These are phyloP conservation scores for Trametes punicea DNA, from an alignment of 768 basidiomycete species.

Conservation along the genomic window DNA sequence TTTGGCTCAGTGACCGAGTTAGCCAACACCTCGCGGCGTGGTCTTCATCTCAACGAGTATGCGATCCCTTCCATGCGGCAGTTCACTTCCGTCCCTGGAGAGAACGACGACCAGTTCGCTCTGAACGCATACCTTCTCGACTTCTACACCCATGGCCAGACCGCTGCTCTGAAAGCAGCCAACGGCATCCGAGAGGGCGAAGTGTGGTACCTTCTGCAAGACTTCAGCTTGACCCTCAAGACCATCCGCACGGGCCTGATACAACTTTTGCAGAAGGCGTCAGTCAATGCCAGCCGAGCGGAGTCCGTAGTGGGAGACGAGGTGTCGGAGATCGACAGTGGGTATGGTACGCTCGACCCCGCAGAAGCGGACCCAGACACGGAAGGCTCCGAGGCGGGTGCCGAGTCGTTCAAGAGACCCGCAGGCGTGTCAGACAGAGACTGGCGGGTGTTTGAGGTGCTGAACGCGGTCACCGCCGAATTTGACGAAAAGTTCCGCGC, in stretches of 20 bases:
- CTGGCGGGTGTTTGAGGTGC: conserved; percentile 54
- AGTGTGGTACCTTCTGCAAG: conserved; percentile 62
- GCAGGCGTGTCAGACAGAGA: conserved; percentile 42
- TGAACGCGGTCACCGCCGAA: conserved; percentile 41
- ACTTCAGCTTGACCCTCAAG: conserved; percentile 50
- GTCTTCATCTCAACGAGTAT: conserved; percentile 54
- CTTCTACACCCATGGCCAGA: conserved; percentile 66
- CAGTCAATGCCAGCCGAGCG: conserved; percentile 8
- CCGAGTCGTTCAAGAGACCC: conserved; percentile 32
- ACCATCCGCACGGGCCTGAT: conserved; percentile 49
- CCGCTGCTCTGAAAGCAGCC: conserved; percentile 41
- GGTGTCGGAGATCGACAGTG: conserved; percentile 32
- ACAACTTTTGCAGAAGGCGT: conserved; percentile 37
- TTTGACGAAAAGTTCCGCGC: conserved; percentile 58
- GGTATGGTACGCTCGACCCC: conserved; percentile 31
- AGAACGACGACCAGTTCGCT: conserved; percentile 28
- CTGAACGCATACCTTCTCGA: conserved; percentile 69
- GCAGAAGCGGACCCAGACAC: conserved; percentile 26
- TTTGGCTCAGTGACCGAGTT: conserved; percentile 54
- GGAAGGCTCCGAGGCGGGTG: conserved; percentile 25
- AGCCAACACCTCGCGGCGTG: conserved; percentile 45
- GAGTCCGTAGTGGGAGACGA: conserved; percentile 21
- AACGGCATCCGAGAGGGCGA: conserved; percentile 62
- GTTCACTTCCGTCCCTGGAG: conserved; percentile 27
- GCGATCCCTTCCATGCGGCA: conserved; percentile 53